A percentile compares a stretch with the other conserved stretches of the same genome.
Conservation (phyloP, 2,329 filamentous ascomycete species). For the Diplodia corticola region DNA sequence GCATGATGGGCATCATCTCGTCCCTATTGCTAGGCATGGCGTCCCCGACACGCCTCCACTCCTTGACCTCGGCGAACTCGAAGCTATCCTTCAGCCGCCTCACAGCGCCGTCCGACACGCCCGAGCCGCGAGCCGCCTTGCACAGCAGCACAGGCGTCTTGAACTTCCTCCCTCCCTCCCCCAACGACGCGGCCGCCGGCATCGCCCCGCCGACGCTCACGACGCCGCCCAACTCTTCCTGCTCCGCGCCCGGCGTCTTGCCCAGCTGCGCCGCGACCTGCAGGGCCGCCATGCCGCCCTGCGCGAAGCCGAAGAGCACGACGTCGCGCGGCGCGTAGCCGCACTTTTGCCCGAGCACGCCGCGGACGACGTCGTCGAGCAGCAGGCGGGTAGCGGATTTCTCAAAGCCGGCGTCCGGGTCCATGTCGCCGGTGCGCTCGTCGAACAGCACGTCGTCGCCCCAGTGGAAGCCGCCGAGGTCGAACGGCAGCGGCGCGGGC, state of each 20-base stretch:
- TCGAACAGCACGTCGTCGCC: slow-evolving; percentile 61
- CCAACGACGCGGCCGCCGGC: slow-evolving; percentile 42
- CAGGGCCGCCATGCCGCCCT: slow-evolving; percentile 59
- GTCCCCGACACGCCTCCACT: slow-evolving; percentile 59
- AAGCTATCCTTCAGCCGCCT: slow-evolving; percentile 67
- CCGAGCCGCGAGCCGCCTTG: slow-evolving; percentile 51
- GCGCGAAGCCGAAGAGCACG: slow-evolving; percentile 57
- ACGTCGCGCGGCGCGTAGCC: slow-evolving; percentile 53
- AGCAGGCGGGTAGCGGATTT: slow-evolving; percentile 43
- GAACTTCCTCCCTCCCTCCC: slow-evolving; percentile 50
- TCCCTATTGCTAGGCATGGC: slow-evolving; percentile 80
- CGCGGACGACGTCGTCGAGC: slow-evolving; percentile 45
- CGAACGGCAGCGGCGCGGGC: slow-evolving; percentile 66
- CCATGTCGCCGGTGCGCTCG: slow-evolving; percentile 52
- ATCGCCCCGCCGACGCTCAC: slow-evolving; percentile 64
- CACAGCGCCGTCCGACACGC: slow-evolving; percentile 63
- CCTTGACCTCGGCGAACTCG: slow-evolving; percentile 43
- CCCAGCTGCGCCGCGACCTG: slow-evolving; percentile 42
- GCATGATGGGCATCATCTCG: slow-evolving; percentile 89
- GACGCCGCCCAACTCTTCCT: slow-evolving; percentile 56
- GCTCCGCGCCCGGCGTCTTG: background rate
- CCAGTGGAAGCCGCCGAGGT: slow-evolving; percentile 66
- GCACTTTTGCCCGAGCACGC: slow-evolving; percentile 49
- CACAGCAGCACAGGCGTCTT: slow-evolving; percentile 65
- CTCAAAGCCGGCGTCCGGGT: slow-evolving; percentile 55